Evolutionary conservation across 768 basidiomycete genomes (phyloP).

Genomic region (Amylocystis lapponica): DNA sequence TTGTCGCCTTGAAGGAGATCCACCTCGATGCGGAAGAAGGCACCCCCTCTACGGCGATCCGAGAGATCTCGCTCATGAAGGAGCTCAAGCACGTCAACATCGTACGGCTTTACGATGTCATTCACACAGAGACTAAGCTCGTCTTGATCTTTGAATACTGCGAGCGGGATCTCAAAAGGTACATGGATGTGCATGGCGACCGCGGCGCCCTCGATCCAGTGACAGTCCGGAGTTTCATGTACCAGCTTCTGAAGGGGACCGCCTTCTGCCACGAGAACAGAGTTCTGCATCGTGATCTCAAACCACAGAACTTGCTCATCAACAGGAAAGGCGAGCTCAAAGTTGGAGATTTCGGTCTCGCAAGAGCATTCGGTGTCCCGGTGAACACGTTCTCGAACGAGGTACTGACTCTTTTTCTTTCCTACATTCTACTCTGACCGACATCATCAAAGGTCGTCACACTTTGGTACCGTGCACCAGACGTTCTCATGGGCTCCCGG

Average conservation of each 20-base stretch:
- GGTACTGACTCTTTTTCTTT: too few species aligned
- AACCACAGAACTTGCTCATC: conserved; percentile 97
- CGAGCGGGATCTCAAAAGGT: conserved; percentile 97
- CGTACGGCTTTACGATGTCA: conserved; percentile 96
- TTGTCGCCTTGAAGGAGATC: conserved; percentile 97
- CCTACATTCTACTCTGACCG: conserved; percentile 3
- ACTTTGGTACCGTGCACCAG: conserved; percentile 97
- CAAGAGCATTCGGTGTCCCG: conserved; percentile 95
- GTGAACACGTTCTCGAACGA: conserved; percentile 99
- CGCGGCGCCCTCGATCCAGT: conserved; percentile 87
- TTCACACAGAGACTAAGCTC: conserved; percentile 97
- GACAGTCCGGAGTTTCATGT: conserved; percentile 94
- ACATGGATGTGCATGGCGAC: conserved; percentile 98
- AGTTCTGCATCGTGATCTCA: conserved; percentile 95
- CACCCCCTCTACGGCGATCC: conserved; percentile 96
- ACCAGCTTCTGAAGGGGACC: conserved; percentile 93
- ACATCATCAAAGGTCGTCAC: conserved; percentile 81
- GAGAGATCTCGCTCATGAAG: conserved; percentile 99
- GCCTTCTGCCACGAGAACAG: conserved; percentile 99
- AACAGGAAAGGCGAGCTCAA: conserved; percentile 97
- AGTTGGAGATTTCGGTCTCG: conserved; percentile 95
- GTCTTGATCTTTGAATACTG: conserved; percentile 98
- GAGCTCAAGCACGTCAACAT: conserved; percentile 99
- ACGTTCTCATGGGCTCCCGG: conserved; percentile 92
- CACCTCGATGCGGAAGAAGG: conserved; percentile 99